Conservation (phyloP, 2,329 filamentous ascomycete genomes). For the Fusarium euwallaceae region DNA sequence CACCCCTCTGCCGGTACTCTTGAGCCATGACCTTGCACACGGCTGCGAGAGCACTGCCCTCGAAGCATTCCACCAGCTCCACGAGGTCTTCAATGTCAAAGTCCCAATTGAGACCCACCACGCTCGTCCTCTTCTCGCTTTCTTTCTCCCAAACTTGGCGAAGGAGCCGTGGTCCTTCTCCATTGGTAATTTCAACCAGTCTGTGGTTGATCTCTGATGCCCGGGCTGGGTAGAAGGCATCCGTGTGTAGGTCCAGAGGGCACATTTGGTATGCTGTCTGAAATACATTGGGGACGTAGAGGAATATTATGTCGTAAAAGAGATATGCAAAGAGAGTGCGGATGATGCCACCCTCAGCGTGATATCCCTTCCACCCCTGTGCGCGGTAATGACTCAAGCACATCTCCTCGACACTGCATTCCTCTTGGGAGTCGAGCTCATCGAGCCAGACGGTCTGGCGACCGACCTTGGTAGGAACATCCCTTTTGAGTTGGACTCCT, state of each 20-base stretch:
- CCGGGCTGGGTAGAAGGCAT: conserved; percentile 90
- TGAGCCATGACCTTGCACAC: conserved; percentile 96
- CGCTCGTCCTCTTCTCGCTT: conserved; percentile 79
- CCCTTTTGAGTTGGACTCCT: conserved; percentile 81
- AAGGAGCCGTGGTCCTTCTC: conserved; percentile 76
- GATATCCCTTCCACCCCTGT: conserved; percentile 93
- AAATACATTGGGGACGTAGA: conserved; percentile 96
- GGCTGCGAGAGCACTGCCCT: conserved; percentile 82
- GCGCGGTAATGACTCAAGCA: conserved; percentile 87
- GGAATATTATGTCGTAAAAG: conserved; percentile 93
- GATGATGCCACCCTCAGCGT: conserved; percentile 90
- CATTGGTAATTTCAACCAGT: conserved; percentile 89
- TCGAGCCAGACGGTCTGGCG: conserved; percentile 85
- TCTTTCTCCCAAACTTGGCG: conserved; percentile 77
- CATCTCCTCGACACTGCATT: conserved; percentile 94
- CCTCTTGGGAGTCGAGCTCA: conserved; percentile 73
- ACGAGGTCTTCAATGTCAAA: conserved; percentile 83
- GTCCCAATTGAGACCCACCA: conserved; percentile 93
- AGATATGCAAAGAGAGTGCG: conserved; percentile 92
- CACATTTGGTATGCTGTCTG: conserved; percentile 96
- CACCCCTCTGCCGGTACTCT: conserved; percentile 88
- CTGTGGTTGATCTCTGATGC: conserved; percentile 90
- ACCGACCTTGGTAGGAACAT: conserved; percentile 59
- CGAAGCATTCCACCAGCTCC: conserved; percentile 84
- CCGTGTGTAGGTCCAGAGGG: conserved; percentile 91